Conservation (phyloP, 805 yeast genomes). For the Scheffersomyces ergatensis region DNA sequence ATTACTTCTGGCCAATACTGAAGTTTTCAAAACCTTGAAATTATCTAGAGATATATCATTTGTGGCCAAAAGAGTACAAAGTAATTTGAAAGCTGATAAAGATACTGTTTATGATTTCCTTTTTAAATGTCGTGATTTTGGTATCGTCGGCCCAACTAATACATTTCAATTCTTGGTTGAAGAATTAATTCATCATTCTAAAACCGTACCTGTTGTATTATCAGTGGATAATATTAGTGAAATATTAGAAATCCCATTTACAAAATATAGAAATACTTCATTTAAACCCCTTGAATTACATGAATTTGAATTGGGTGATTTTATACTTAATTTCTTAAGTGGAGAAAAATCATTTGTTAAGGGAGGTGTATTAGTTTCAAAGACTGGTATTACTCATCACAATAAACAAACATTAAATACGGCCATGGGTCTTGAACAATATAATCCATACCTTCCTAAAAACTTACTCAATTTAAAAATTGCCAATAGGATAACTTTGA, state of each 20-base stretch:
- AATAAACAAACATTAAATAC: slow-evolving; percentile 53
- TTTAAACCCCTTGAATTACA: slow-evolving; percentile 56
- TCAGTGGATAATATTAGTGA: slow-evolving; percentile 76
- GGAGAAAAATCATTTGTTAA: slow-evolving; percentile 52
- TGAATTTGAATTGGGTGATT: slow-evolving; percentile 62
- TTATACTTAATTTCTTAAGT: slow-evolving; percentile 50
- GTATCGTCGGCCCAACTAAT: slow-evolving; percentile 34
- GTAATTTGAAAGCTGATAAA: slow-evolving; percentile 28
- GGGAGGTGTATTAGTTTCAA: slow-evolving; percentile 68
- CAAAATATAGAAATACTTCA: slow-evolving; percentile 59
- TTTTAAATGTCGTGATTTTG: slow-evolving; percentile 35
- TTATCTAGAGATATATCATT: slow-evolving; percentile 34
- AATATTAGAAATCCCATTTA: slow-evolving; percentile 49
- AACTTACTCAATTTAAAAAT: slow-evolving; percentile 53
- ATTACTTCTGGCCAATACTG: slow-evolving; percentile 32
- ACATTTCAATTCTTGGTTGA: slow-evolving; percentile 54
- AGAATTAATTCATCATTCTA: slow-evolving; percentile 52
- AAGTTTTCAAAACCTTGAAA: slow-evolving; percentile 29
- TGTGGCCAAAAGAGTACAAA: slow-evolving; percentile 28
- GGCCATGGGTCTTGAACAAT: slow-evolving; percentile 51
- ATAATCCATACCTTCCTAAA: slow-evolving; percentile 54
- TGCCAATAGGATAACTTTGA: slow-evolving; percentile 43
- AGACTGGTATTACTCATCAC: slow-evolving; percentile 52
- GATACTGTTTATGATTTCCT: slow-evolving; percentile 46
- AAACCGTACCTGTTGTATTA: slow-evolving; percentile 54